phyloP scores from a whole-genome alignment of 2,329 filamentous ascomycete genomes.

The Didymella pinodella region DNA sequence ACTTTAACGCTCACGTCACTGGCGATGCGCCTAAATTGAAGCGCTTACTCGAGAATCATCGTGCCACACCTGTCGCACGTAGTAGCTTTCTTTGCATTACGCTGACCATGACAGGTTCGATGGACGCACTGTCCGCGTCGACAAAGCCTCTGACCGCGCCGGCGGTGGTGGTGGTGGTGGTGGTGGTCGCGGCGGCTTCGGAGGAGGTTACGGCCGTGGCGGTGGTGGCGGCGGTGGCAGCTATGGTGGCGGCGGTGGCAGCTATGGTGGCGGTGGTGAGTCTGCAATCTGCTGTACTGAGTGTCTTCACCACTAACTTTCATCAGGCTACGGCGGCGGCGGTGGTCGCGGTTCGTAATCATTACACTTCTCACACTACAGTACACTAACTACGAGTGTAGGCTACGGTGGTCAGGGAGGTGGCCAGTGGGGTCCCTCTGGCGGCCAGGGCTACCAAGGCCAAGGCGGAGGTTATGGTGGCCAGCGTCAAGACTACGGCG shows the following conservation, averaged over 20 bases:
- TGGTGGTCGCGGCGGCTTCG: slow-evolving; percentile 48
- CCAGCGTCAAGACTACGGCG: slow-evolving; percentile 37
- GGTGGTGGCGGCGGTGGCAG: slow-evolving; percentile 44
- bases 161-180: slow-evolving; percentile 58
- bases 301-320: slow-evolving; percentile 13
- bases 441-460: slow-evolving; percentile 40
- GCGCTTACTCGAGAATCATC: neutral
- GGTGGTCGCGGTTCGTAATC: slow-evolving; percentile 30
- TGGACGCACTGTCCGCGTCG: slow-evolving; percentile 91
- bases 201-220: slow-evolving; percentile 38
- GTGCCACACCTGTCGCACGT: neutral
- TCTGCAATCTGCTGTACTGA: slow-evolving; percentile 1
- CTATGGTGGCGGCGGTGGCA: slow-evolving; percentile 38
- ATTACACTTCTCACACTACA: neutral
- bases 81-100: neutral
- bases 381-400: slow-evolving; percentile 2
- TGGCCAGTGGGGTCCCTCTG: slow-evolving; percentile 36
- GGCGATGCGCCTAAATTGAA: neutral
- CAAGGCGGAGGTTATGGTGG: slow-evolving; percentile 40
- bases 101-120: slow-evolving; percentile 73
- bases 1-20: neutral
- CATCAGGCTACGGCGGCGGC: slow-evolving; percentile 30
- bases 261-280: slow-evolving; percentile 35
- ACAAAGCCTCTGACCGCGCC: slow-evolving; percentile 86
- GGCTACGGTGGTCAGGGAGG: slow-evolving; percentile 39